phyloP scores from a whole-genome alignment of 1,284 basidiomycete genomes.

The Rhizoctonia solani region DNA sequence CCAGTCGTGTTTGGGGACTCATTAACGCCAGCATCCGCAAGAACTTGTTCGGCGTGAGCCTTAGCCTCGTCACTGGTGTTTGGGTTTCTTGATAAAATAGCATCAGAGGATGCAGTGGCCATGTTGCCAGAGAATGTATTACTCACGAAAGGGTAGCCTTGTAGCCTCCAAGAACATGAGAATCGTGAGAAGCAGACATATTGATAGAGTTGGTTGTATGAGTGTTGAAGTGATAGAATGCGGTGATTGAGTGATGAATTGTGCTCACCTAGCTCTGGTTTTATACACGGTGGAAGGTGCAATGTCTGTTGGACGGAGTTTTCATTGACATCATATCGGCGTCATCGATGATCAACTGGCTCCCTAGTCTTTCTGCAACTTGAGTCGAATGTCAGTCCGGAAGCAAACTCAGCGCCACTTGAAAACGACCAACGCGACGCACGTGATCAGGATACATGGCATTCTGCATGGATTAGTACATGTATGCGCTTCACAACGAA shows the following conservation, averaged over 20 bases:
- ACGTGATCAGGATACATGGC: too few relatives aligned
- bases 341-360: too few relatives aligned
- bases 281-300: neutral
- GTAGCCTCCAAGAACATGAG: slow-evolving; percentile 29
- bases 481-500: too few relatives aligned
- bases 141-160: slow-evolving; percentile 33
- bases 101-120: neutral
- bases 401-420: too few relatives aligned
- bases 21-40: slow-evolving; percentile 28
- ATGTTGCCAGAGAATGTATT: neutral
- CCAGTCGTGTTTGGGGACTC: neutral
- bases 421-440: too few relatives aligned
- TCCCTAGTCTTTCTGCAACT: too few relatives aligned
- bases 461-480: too few relatives aligned
- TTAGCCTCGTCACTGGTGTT: slow-evolving; percentile 38
- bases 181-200: slow-evolving; percentile 16
- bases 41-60: slow-evolving; percentile 36
- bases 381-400: too few relatives aligned
- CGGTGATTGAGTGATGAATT: neutral
- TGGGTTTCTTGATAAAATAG: slow-evolving; percentile 20
- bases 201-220: neutral
- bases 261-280: neutral
- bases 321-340: too few relatives aligned
- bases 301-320: too few relatives aligned
- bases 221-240: neutral